phyloP scores from a whole-genome alignment of 306 rosid genomes.

The Prunus kanzakura region DNA sequence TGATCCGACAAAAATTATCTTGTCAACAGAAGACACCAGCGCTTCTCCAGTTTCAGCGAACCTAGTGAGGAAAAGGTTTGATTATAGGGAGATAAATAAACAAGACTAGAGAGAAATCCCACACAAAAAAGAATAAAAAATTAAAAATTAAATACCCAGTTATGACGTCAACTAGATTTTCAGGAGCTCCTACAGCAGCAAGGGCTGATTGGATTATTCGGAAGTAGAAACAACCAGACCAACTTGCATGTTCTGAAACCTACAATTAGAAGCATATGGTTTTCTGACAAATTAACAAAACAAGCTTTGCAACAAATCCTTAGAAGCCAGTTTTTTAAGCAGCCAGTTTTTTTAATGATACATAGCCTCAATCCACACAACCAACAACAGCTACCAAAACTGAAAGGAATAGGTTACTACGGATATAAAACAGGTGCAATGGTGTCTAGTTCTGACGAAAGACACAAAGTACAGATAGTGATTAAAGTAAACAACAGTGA shows the following conservation, averaged over 20 bases:
- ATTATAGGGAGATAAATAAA: slow-evolving; percentile 22
- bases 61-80: slow-evolving; percentile 42
- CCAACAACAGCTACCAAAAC: slow-evolving; percentile 3
- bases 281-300: slow-evolving; percentile 24
- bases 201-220: slow-evolving; percentile 97
- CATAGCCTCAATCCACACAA: slow-evolving; percentile 8
- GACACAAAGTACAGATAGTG: slow-evolving; percentile 17
- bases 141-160: slow-evolving; percentile 63
- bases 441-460: not conserved
- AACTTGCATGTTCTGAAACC: slow-evolving; percentile 97
- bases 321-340: not conserved
- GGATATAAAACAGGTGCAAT: not conserved
- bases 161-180: slow-evolving; percentile 87
- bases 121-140: not conserved
- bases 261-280: slow-evolving; percentile 35
- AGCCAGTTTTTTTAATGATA: not conserved
- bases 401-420: not conserved
- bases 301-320: slow-evolving; percentile 10
- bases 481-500: slow-evolving; percentile 11
- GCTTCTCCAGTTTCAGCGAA: slow-evolving; percentile 98
- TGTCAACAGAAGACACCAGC: slow-evolving; percentile 85
- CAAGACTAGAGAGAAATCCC: slow-evolving; percentile 7
- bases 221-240: slow-evolving; percentile 97
- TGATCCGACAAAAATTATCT: slow-evolving; percentile 92
- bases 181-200: slow-evolving; percentile 98